A percentile compares a stretch with the other conserved stretches of the same genome.
phyloP scores from a whole-genome alignment of 208 protist genomes.

The Trypanosomatidae sp. region DNA sequence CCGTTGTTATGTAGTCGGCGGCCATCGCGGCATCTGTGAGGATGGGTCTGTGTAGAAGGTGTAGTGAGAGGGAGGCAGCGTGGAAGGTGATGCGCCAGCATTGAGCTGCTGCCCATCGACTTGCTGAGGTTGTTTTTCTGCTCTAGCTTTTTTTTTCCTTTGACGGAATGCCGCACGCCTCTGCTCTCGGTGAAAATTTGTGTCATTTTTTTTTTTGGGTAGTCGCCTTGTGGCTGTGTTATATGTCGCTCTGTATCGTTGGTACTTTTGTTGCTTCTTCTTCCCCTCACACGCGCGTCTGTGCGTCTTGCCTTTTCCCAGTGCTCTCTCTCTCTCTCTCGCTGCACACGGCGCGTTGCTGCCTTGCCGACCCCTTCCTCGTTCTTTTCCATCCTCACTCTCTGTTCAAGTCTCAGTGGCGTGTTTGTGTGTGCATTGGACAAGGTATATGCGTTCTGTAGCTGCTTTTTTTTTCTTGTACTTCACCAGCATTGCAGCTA shows the following conservation, averaged over 20 bases:
- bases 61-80: background rate
- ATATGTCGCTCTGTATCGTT: background rate
- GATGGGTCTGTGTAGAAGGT: background rate
- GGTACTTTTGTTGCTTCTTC: constrained; percentile 3
- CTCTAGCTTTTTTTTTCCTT: background rate
- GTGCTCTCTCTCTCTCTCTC: background rate
- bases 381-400: background rate
- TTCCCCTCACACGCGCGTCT: background rate
- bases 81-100: background rate
- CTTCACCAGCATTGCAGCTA: background rate
- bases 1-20: background rate
- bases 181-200: background rate
- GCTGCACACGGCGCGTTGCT: background rate
- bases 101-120: background rate
- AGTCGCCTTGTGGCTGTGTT: background rate
- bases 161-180: background rate
- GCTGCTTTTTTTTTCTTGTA: background rate
- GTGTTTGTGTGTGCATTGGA: background rate
- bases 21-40: background rate
- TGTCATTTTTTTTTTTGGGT: background rate
- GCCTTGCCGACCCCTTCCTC: background rate
- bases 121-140: background rate
- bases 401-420: background rate
- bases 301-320: background rate
- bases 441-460: background rate